These are phyloP conservation scores for Penicillium rolfsii DNA, from an alignment of 2,329 filamentous ascomycete species.

Conservation along the genomic window DNA sequence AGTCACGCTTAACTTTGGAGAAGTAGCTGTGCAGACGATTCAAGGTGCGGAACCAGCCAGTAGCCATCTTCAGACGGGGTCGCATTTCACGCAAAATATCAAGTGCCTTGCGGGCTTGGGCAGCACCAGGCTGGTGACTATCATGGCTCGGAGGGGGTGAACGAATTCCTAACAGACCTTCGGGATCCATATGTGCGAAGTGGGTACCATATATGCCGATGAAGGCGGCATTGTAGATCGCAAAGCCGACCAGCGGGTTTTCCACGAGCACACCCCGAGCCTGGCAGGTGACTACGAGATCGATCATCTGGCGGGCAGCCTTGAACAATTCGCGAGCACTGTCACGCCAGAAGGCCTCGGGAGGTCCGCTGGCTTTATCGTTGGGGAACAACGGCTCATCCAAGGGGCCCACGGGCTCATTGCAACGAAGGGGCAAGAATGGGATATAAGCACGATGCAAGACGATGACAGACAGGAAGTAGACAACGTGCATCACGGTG, in stretches of 20 bases:
- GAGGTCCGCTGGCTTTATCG: constrained; percentile 46
- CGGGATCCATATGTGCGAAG: constrained; percentile 60
- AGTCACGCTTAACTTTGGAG: constrained; percentile 44
- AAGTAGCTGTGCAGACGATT: constrained; percentile 49
- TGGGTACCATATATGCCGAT: constrained; percentile 57
- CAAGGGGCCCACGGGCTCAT: constrained; percentile 56
- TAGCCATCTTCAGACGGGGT: constrained; percentile 45
- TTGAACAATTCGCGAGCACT: constrained; percentile 55
- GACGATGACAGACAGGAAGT: constrained; percentile 58
- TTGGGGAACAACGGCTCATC: constrained; percentile 54
- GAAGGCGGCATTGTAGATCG: constrained; percentile 58
- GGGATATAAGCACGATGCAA: constrained; percentile 61
- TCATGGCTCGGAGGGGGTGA: constrained; percentile 30
- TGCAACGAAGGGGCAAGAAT: constrained; percentile 55
- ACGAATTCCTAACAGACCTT: constrained; percentile 50
- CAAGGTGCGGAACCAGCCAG: constrained; percentile 50
- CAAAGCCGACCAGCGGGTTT: constrained; percentile 59
- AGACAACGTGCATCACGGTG: constrained; percentile 58
- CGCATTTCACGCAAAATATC: constrained; percentile 48
- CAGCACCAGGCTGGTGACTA: constrained; percentile 35
- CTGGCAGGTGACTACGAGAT: constrained; percentile 56
- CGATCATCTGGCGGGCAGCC: constrained; percentile 57
- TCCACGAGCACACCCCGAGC: constrained; percentile 56
- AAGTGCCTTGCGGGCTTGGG: constrained; percentile 42
- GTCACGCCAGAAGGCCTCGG: constrained; percentile 58